Evolutionary conservation across 192 early-diverging fungal genomes (phyloP), one percentile per base, ranked within the genome.

Genomic region (Rhizophagus prolifer): DNA sequence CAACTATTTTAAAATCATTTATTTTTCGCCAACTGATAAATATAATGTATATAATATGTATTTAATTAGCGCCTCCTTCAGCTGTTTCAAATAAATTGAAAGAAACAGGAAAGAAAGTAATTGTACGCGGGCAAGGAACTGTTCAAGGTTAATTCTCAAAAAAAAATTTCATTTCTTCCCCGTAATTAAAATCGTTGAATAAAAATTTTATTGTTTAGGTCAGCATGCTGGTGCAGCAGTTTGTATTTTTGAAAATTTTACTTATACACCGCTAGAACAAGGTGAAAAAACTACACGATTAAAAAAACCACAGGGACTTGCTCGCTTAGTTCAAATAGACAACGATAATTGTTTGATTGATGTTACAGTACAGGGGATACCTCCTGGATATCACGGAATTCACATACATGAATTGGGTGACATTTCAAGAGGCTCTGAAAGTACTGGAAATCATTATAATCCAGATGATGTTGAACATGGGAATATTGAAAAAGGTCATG

Each of bases 331-430:
- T 59, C 95, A 96, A 71, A 87, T 96, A 41, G 85, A 88, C 63
- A 70, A 86, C 0, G 82, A 87, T 9, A 88, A 84, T 2, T 95
- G 92, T 75, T 85, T 95, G 58, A 90, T 97, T 12, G 95, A 96
- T 81, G 85, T 95, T 19, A 92, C 93, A 7, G 88, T 96, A 4
- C 85, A 91, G 75, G 90, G 88, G 0, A 82, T 93, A 23, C 64
- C 86, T 0, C 90, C 92, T 0, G 93, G 91, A 59, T 70, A 77
- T 21, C 90, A 93, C 74, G 89, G 89, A 2, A 84, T 95, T 34
- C 86, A 88, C 30, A 91, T 97, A 46, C 93, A 94, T 65, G 94
- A 92, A 78, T 82, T 84, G 30, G 96, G 96, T 31, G 93, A 97
- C 77, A 88, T 95, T 63, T 91, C 90, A 14, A 74, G 79, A 0